These are phyloP conservation scores for Cryptosporidium sp. DNA, from an alignment of 169 alveolate genomes.

Conservation along the genomic window DNA sequence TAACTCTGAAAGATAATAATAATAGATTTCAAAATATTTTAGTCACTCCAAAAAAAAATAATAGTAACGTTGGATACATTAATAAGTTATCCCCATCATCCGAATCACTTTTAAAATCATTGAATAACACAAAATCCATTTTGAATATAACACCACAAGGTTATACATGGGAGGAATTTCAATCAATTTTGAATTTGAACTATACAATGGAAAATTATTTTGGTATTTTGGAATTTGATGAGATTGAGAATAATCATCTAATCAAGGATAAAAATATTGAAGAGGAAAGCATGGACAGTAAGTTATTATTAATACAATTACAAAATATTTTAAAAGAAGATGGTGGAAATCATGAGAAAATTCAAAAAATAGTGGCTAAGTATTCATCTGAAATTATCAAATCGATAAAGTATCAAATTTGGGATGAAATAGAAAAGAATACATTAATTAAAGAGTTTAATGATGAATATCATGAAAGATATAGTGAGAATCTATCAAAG, in stretches of 20 bases:
- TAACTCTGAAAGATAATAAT: constrained; percentile 18
- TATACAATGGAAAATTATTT: constrained; percentile 44
- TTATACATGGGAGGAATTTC: constrained; percentile 73
- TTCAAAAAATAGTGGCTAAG: not conserved
- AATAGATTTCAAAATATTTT: constrained; percentile 8
- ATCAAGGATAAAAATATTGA: constrained; percentile 1
- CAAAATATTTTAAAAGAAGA: not conserved
- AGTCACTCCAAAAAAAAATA: constrained; percentile 22
- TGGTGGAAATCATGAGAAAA: not conserved
- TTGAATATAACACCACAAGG: constrained; percentile 60
- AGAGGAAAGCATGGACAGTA: not conserved
- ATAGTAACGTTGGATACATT: not conserved
- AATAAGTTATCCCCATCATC: constrained; percentile 37
- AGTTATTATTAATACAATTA: not conserved
- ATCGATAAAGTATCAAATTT: constrained; percentile 34
- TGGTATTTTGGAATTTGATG: constrained; percentile 41
- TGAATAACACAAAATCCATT: constrained; percentile 40
- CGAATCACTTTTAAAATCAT: constrained; percentile 25
- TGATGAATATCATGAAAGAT: constrained; percentile 14
- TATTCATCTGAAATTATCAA: constrained; percentile 7
- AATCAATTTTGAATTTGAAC: constrained; percentile 35
- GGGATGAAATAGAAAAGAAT: constrained; percentile 57
- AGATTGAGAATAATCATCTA: not conserved
- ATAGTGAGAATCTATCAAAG: not conserved
- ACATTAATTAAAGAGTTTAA: constrained; percentile 10